These are phyloP conservation scores for Jamesozyma piceae DNA, from an alignment of 805 yeast species.

Conservation along the genomic window DNA sequence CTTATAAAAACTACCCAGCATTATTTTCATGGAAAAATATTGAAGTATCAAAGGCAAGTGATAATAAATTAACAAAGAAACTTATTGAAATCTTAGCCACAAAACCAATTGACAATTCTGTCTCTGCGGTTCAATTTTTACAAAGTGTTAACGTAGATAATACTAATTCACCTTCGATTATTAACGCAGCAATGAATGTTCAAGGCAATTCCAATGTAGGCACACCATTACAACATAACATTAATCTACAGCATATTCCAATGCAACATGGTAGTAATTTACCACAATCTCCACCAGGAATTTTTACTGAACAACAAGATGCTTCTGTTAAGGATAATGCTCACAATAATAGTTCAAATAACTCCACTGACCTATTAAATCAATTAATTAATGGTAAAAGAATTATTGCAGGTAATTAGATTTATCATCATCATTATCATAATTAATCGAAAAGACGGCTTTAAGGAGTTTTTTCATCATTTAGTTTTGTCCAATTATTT, in stretches of 20 bases:
- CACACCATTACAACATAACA: slow-evolving; percentile 25
- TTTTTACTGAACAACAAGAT: slow-evolving; percentile 31
- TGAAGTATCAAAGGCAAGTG: slow-evolving; percentile 29
- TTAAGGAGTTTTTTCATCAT: no score
- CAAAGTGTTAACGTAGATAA: slow-evolving; percentile 19
- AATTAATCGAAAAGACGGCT: no score
- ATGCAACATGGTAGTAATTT: background rate
- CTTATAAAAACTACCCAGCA: slow-evolving; percentile 33
- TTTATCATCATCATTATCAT: no score
- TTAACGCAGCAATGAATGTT: slow-evolving; percentile 2
- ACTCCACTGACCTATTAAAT: slow-evolving; percentile 71
- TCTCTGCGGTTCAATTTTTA: slow-evolving; percentile 26
- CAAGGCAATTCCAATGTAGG: slow-evolving; percentile 8
- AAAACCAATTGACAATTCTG: slow-evolving; percentile 27
- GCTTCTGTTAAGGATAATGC: slow-evolving; percentile 8
- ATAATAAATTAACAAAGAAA: slow-evolving; percentile 25
- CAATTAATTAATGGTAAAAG: slow-evolving; percentile 78
- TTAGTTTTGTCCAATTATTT: no score
- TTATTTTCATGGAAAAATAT: slow-evolving; percentile 41
- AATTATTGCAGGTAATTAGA: slow-evolving; percentile 28
- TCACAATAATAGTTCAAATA: slow-evolving; percentile 29
- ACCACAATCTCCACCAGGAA: slow-evolving; percentile 65
- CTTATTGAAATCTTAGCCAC: slow-evolving; percentile 32
- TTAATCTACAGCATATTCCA: slow-evolving; percentile 12
- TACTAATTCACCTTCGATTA: slow-evolving; percentile 8